Conservation (phyloP, 495 filamentous ascomycete genomes). For the Penicillium manginii region DNA sequence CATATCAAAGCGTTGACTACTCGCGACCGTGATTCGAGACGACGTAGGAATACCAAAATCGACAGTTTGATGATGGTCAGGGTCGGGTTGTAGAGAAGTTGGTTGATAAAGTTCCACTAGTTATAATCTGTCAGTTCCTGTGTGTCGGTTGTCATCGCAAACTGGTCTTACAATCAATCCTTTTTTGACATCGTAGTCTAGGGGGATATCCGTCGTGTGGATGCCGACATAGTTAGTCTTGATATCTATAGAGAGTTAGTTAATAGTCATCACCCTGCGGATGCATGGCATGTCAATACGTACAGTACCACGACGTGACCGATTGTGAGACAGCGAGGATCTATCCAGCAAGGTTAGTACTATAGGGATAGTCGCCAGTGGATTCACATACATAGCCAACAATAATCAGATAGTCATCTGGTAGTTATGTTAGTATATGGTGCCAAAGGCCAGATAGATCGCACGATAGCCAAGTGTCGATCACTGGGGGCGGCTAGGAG, state of each 20-base stretch:
- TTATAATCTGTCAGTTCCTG: not conserved
- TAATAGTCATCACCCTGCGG: not conserved
- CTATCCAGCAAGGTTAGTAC: slow-evolving; percentile 11
- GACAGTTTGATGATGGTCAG: slow-evolving; percentile 63
- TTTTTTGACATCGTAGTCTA: slow-evolving; percentile 21
- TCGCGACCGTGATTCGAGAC: slow-evolving; percentile 42
- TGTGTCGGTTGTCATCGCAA: not conserved
- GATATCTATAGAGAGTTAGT: slow-evolving; percentile 44
- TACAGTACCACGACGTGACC: slow-evolving; percentile 38
- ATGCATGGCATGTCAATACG: slow-evolving; percentile 1
- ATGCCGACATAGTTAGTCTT: slow-evolving; percentile 57
- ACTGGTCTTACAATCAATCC: slow-evolving; percentile 25
- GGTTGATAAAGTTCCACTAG: slow-evolving; percentile 53
- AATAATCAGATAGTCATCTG: slow-evolving; percentile 32
- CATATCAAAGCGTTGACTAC: slow-evolving; percentile 45
- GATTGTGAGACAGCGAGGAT: slow-evolving; percentile 29
- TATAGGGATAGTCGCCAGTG: not conserved
- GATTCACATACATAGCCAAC: slow-evolving; percentile 24
- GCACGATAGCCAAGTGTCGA: slow-evolving; percentile 2
- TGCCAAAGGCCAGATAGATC: not conserved
- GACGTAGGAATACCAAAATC: slow-evolving; percentile 54
- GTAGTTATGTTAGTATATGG: slow-evolving; percentile 12
- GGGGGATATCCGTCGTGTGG: slow-evolving; percentile 47
- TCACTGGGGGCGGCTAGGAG: slow-evolving; percentile 8
- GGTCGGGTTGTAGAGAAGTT: slow-evolving; percentile 67